These are phyloP conservation scores for Immersiella caudata DNA, from an alignment of 495 filamentous ascomycete genomes.

Conservation along the genomic window DNA sequence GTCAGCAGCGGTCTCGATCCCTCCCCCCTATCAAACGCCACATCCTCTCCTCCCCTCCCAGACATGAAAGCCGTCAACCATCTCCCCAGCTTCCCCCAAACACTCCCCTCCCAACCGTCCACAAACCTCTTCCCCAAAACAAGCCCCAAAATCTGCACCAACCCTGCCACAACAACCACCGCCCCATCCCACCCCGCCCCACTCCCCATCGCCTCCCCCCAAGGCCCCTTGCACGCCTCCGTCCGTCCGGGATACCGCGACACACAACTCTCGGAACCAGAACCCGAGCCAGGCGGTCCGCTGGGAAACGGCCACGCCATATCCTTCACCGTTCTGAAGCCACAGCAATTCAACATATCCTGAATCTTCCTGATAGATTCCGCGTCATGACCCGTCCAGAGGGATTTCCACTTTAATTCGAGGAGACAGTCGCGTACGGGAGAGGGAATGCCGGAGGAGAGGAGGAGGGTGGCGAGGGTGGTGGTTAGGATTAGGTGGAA, in stretches of 20 bases:
- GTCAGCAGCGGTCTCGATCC: constrained; percentile 3
- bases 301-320: constrained; percentile 59
- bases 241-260: constrained; percentile 17
- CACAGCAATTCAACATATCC: constrained; percentile 67
- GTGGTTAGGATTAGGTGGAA: constrained; percentile 53
- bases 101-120: neutral
- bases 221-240: constrained; percentile 13
- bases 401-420: constrained; percentile 53
- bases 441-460: constrained; percentile 44
- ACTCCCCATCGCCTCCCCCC: constrained; percentile 21
- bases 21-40: neutral
- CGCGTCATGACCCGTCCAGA: constrained; percentile 54
- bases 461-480: constrained; percentile 58
- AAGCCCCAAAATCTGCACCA: constrained; percentile 23
- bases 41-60: neutral
- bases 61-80: neutral
- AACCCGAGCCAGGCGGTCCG: neutral
- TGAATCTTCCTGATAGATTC: constrained; percentile 62
- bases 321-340: constrained; percentile 58
- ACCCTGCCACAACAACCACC: constrained; percentile 20
- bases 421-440: constrained; percentile 35
- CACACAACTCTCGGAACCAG: neutral
- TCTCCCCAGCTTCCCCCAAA: constrained; percentile 1
- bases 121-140: neutral
- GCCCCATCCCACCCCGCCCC: constrained; percentile 16